Conservation (phyloP, 345 rosid species). For the Chamaenerion angustifolium region DNA sequence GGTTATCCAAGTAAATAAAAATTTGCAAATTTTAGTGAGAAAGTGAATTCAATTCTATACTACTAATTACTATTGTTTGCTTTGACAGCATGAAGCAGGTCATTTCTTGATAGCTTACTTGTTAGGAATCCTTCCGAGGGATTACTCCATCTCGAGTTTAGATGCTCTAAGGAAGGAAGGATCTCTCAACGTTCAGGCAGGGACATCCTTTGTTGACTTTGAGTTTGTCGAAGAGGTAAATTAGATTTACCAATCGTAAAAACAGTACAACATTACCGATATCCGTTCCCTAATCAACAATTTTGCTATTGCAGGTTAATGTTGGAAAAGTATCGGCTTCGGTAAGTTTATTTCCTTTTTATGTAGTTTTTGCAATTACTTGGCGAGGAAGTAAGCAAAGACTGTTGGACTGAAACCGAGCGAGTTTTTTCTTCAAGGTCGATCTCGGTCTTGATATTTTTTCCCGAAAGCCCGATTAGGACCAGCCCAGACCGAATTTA, state of each 20-base stretch:
- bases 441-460: too few species aligned
- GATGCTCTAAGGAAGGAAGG: slow-evolving; percentile 84
- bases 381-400: too few species aligned
- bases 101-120: slow-evolving; percentile 87
- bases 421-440: too few species aligned
- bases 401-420: too few species aligned
- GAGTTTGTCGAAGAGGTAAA: slow-evolving; percentile 83
- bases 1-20: slow-evolving; percentile 44
- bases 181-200: slow-evolving; percentile 86
- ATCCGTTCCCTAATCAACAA: not conserved
- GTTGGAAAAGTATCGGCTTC: slow-evolving; percentile 62
- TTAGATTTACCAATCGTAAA: not conserved
- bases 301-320: slow-evolving; percentile 35
- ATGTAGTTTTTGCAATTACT: too few species aligned
- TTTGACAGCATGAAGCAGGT: slow-evolving; percentile 88
- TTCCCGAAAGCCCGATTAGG: too few species aligned
- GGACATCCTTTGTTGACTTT: slow-evolving; percentile 75
- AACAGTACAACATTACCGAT: not conserved
- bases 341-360: slow-evolving; percentile 20
- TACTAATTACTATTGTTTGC: slow-evolving; percentile 3
- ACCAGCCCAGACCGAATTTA: too few species aligned
- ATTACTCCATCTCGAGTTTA: slow-evolving; percentile 59
- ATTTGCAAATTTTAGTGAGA: not conserved
- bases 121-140: slow-evolving; percentile 69
- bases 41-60: not conserved